phyloP scores from a whole-genome alignment of 805 yeast genomes.

The Jamesozyma spencerorum region DNA sequence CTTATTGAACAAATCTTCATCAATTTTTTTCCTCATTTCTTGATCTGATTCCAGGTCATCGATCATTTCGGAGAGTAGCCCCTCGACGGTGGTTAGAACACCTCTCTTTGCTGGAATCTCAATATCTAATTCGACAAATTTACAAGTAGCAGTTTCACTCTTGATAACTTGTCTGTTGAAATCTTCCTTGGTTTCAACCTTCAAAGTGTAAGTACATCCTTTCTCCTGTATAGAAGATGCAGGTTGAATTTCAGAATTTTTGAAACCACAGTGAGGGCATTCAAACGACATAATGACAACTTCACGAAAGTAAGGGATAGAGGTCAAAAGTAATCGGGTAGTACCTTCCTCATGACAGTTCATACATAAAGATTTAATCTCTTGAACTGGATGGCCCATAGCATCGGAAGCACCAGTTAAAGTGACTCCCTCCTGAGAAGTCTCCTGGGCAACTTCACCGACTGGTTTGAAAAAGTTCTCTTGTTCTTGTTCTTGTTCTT shows the following conservation, averaged over 20 bases:
- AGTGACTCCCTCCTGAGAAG: slow-evolving; percentile 35
- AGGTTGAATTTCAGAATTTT: slow-evolving; percentile 90
- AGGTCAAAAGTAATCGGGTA: slow-evolving; percentile 75
- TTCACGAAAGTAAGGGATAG: slow-evolving; percentile 86
- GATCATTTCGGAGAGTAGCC: slow-evolving; percentile 72
- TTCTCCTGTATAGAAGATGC: slow-evolving; percentile 86
- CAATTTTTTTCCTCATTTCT: slow-evolving; percentile 60
- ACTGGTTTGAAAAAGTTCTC: slow-evolving; percentile 46
- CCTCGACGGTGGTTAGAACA: slow-evolving; percentile 87
- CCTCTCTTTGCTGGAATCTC: slow-evolving; percentile 96
- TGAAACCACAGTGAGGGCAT: slow-evolving; percentile 90
- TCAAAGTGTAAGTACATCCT: slow-evolving; percentile 66
- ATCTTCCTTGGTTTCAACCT: slow-evolving; percentile 60
- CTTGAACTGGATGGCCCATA: slow-evolving; percentile 91
- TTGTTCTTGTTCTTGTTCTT: slow-evolving; percentile 6
- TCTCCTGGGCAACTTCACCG: slow-evolving; percentile 45
- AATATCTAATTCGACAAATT: slow-evolving; percentile 74
- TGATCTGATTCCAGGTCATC: slow-evolving; percentile 77
- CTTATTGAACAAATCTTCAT: slow-evolving; percentile 67
- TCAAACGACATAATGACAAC: slow-evolving; percentile 89
- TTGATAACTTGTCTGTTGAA: slow-evolving; percentile 87
- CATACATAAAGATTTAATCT: slow-evolving; percentile 91
- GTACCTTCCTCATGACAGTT: slow-evolving; percentile 81
- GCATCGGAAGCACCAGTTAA: slow-evolving; percentile 74
- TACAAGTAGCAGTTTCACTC: slow-evolving; percentile 74